Conservation (phyloP, 1,284 basidiomycete species). For the Chalciporus sp. region DNA sequence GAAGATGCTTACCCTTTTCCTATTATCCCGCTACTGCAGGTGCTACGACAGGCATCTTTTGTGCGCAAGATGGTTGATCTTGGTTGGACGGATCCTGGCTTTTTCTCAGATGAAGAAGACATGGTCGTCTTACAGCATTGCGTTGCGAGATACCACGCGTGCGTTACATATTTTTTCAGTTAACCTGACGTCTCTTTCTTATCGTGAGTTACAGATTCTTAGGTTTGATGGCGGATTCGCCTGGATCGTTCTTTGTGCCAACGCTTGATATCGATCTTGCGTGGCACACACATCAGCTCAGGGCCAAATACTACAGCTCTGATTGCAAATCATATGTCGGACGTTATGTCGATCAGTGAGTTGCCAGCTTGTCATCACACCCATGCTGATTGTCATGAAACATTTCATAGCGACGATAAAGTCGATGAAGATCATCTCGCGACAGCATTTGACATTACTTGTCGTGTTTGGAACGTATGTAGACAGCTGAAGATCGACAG, state of each 20-base stretch:
- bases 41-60: conserved; percentile 58
- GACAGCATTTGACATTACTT: conserved; percentile 46
- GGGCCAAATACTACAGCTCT: conserved; percentile 30
- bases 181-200: neutral
- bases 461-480: conserved; percentile 44
- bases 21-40: conserved; percentile 29
- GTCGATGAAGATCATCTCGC: conserved; percentile 46
- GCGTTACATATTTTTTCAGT: neutral
- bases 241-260: conserved; percentile 44
- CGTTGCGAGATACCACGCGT: conserved; percentile 46
- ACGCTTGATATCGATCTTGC: conserved; percentile 50
- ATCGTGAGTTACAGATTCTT: conserved; percentile 36
- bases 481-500: neutral
- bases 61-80: conserved; percentile 54
- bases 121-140: conserved; percentile 39
- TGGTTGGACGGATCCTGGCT: conserved; percentile 49
- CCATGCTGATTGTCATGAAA: no score
- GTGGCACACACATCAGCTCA: conserved; percentile 50
- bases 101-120: conserved; percentile 39
- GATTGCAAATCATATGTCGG: conserved; percentile 36
- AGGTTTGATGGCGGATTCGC: conserved; percentile 37
- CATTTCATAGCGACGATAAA: conserved; percentile 40
- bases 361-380: neutral
- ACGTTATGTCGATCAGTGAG: conserved; percentile 45
- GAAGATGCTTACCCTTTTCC: neutral